Evolutionary conservation across 768 basidiomycete species (phyloP), one percentile per base, ranked within the genome.

Genomic region (Suillus spraguei): DNA sequence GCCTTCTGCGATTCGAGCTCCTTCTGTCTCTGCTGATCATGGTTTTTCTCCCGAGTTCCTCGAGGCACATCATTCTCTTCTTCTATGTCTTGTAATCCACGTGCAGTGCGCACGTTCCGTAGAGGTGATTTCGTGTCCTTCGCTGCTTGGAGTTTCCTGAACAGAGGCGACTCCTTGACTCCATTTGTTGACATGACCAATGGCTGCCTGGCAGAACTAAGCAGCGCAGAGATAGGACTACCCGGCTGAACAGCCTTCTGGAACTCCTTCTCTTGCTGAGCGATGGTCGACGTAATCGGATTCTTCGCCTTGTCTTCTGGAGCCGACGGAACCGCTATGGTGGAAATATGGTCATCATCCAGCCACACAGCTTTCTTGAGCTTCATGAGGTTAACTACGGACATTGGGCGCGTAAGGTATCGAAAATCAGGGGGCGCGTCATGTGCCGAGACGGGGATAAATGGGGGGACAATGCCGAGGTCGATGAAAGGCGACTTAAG

Each of bases 201-300:
- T 0, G 95, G 95, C 74, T 95, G 92, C 63, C 90, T 83, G 7
- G 95, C 95, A 3, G 94, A 95, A 68, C 86, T 90, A 69, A 99
- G 83, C 56, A 99, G 78, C 3, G 93, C 94, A 35, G 93, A 92
- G 64, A 99, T 96, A 0, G 97, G 97, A 65, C 91, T 93, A 49
- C 93, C 95, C 7, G 96, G 97, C 71, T 95, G 94, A 1, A 99
- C 93, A 2, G 95, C 97, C 70, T 91, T 89, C 79, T 92, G 90
- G 88, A 99, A 98, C 75, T 99, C 97, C 74, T 90, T 90, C 84
- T 99, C 97, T 72, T 94, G 92, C 69, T 94, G 85, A 4, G 89
- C 89, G 63, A 91, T 87, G 52, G 82, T 90, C 14, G 84, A 85
- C 17, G 83, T 84, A 60, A 82, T 79, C 55, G 78, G 83, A 71